Conservation (phyloP, 164 flowering plant species). For the Saururus chinensis region DNA sequence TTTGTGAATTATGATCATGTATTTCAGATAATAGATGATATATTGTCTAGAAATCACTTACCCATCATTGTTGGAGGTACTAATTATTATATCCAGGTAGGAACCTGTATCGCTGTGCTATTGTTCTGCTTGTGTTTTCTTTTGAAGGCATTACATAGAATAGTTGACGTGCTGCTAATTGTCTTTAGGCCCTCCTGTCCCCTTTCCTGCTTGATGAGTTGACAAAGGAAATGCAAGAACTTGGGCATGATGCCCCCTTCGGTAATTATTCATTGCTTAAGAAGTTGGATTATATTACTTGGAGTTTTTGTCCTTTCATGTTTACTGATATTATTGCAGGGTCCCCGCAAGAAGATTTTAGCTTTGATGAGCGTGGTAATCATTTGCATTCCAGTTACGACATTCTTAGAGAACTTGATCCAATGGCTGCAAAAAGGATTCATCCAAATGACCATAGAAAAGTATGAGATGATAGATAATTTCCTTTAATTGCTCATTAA, state of each 20-base stretch:
- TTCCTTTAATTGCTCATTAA: not conserved
- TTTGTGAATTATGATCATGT: not conserved
- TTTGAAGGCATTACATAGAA: not conserved
- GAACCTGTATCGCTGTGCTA: not conserved
- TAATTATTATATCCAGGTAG: slow-evolving; percentile 91
- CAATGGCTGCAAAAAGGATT: slow-evolving; percentile 76
- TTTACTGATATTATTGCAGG: slow-evolving; percentile 15
- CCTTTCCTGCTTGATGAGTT: slow-evolving; percentile 76
- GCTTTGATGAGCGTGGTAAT: slow-evolving; percentile 16
- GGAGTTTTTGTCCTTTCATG: not conserved
- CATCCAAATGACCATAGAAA: slow-evolving; percentile 91
- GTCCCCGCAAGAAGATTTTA: slow-evolving; percentile 15
- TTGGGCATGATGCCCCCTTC: slow-evolving; percentile 9
- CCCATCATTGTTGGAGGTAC: slow-evolving; percentile 96
- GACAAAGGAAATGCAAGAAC: slow-evolving; percentile 34
- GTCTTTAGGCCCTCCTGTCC: slow-evolving; percentile 74
- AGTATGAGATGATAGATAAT: slow-evolving; percentile 21
- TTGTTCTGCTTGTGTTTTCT: not conserved
- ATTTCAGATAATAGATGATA: slow-evolving; percentile 63
- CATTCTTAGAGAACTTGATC: slow-evolving; percentile 64
- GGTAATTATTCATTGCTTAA: slow-evolving; percentile 26
- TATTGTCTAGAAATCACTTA: slow-evolving; percentile 48
- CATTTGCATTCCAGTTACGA: slow-evolving; percentile 25
- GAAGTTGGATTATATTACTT: not conserved
- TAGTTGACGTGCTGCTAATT: not conserved